Percentiles rank a stretch among this genome's conserved stretches.
Evolutionary conservation across 305 asterid species (phyloP).

Genomic region (Fraxinus xanthoxyloides): DNA sequence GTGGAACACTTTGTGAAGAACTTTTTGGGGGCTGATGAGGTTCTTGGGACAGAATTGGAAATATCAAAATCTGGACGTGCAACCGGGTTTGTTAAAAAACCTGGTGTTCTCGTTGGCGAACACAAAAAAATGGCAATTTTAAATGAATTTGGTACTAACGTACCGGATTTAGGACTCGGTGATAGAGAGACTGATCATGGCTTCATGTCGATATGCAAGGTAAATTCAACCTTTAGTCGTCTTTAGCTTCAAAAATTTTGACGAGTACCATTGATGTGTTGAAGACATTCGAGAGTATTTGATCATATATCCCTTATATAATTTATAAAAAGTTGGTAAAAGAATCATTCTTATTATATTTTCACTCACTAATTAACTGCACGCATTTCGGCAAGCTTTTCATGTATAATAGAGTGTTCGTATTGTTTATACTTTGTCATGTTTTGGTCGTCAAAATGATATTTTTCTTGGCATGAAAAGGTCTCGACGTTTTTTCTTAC

Average conservation of each 20-base stretch:
- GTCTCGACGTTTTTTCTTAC: too few relatives aligned
- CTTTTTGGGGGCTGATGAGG: conserved; percentile 72
- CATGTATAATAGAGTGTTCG: not conserved
- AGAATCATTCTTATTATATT: not conserved
- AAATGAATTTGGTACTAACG: conserved; percentile 47
- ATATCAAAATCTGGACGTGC: conserved; percentile 65
- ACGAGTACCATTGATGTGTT: not conserved
- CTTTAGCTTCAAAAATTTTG: not conserved
- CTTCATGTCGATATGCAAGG: conserved; percentile 92
- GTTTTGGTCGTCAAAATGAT: not conserved
- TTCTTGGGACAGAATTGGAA: conserved; percentile 68
- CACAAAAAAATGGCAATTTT: conserved; percentile 52
- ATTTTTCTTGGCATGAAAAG: not conserved
- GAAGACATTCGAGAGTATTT: not conserved
- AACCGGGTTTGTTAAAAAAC: conserved; percentile 72
- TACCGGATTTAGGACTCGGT: conserved; percentile 86
- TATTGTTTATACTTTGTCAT: not conserved
- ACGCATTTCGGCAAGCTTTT: not conserved
- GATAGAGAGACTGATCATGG: conserved; percentile 73
- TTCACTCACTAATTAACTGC: not conserved
- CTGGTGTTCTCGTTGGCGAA: conserved; percentile 78
- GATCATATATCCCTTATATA: not conserved
- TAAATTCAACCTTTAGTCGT: conserved; percentile 14
- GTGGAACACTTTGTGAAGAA: conserved; percentile 66
- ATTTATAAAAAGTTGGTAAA: not conserved